Evolutionary conservation across 768 basidiomycete species (phyloP), one percentile per base, ranked within the genome.

Genomic region (Leccinum aurantiacum): DNA sequence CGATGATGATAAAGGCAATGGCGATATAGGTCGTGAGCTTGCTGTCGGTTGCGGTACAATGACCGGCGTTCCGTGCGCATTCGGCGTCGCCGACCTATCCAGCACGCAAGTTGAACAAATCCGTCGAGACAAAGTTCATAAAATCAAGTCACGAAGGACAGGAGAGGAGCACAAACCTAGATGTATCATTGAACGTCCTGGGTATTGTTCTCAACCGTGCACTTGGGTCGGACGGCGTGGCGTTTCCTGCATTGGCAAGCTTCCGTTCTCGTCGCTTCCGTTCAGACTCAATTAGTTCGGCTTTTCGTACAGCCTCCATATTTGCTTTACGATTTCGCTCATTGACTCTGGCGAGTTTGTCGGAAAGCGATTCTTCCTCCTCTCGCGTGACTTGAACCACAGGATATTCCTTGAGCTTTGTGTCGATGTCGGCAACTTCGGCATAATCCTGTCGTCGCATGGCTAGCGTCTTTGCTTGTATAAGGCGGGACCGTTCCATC

Each of bases 261-360:
- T 84, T 88, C 22, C 90, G 79, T 58, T 91, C 89, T 52, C 81
- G 78, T 57, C 87, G 79, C 74, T 89, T 90, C 53, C 86, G 79
- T 69, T 93, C 91, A 8, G 80, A 76, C 65, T 87, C 86, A 35
- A 78, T 77, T 35, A 87, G 71, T 73, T 96, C 94, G 0, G 90
- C 89, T 63, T 83, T 85, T 60, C 91, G 81, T 55, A 94, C 84
- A 4, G 84, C 84, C 67, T 95, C 96, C 64, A 85, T 63, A 59
- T 96, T 96, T 31, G 89, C 88, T 70, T 84, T 88, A 58, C 91
- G 83, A 72, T 98, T 98, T 58, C 93, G 84, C 75, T 95, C 93
- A 70, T 96, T 98, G 56, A 98, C 87, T 69, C 78, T 85, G 15
- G 90, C 84, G 25, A 96, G 80, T 68, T 84, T 75, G 63, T 91